A percentile compares a stretch with the other conserved stretches of the same genome.
Evolutionary conservation across 2,329 filamentous ascomycete species (phyloP).

Genomic region (Diplocarpon rosae): DNA sequence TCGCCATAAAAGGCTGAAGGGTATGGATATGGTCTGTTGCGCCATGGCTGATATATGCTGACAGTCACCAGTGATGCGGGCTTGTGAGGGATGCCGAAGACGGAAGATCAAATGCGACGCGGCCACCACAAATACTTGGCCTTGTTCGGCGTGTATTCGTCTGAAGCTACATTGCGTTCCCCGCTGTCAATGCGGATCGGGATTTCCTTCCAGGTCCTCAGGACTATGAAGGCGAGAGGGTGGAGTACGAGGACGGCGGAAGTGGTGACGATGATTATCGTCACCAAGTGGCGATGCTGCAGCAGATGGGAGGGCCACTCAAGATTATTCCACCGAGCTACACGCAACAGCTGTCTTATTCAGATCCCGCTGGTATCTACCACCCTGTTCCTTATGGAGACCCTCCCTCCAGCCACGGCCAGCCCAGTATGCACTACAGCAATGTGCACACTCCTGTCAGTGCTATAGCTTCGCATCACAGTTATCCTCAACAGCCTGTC

Average conservation of each 20-base stretch:
- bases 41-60: constrained; percentile 8
- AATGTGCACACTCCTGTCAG: constrained; percentile 38
- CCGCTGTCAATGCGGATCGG: constrained; percentile 33
- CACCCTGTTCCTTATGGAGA: constrained; percentile 29
- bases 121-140: constrained; percentile 94
- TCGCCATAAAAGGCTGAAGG: constrained; percentile 91
- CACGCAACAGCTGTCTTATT: constrained; percentile 38
- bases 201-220: constrained; percentile 22
- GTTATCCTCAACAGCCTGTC: constrained; percentile 37
- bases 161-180: constrained; percentile 90
- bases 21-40: constrained; percentile 37
- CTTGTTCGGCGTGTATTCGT: constrained; percentile 84
- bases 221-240: constrained; percentile 39
- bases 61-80: constrained; percentile 73
- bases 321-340: constrained; percentile 34
- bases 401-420: constrained; percentile 33
- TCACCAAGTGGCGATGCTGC: constrained; percentile 43
- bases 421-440: constrained; percentile 42
- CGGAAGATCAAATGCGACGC: constrained; percentile 98
- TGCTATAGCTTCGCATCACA: constrained; percentile 39
- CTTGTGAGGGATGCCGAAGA: constrained; percentile 87
- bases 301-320: constrained; percentile 31
- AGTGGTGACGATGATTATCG: constrained; percentile 38
- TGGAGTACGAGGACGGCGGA: constrained; percentile 35
- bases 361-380: constrained; percentile 31